Percentiles rank a stretch among this genome's conserved stretches.
phyloP scores from a whole-genome alignment of 2,329 filamentous ascomycete species.

The Orbilia oligospora region DNA sequence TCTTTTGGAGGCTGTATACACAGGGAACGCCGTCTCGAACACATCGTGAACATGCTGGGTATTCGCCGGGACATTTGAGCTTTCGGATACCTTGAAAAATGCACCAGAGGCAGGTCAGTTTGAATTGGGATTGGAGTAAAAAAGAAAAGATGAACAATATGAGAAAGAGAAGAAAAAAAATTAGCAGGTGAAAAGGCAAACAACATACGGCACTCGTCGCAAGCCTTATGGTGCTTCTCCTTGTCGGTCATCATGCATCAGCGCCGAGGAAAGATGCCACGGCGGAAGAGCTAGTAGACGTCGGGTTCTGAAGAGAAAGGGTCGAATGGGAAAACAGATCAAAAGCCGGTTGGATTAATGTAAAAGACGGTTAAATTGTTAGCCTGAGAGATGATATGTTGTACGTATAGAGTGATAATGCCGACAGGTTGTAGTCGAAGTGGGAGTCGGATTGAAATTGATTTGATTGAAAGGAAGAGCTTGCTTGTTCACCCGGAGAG shows the following conservation, averaged over 20 bases:
- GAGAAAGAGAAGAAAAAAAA: not conserved
- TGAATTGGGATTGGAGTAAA: not conserved
- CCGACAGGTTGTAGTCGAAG: not conserved
- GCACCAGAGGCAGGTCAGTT: conserved; percentile 13
- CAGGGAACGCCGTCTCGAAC: conserved; percentile 73
- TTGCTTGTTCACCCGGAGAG: conserved; percentile 22
- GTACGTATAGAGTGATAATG: not conserved
- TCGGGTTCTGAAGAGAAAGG: not conserved
- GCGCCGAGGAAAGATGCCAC: conserved; percentile 21
- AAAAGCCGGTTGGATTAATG: conserved; percentile 3
- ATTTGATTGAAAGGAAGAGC: conserved; percentile 22
- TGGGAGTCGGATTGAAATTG: conserved; percentile 9
- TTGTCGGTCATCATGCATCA: conserved; percentile 59
- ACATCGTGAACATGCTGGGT: conserved; percentile 74
- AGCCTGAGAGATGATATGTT: not conserved
- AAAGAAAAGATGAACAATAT: not conserved
- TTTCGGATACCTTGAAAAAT: conserved; percentile 72
- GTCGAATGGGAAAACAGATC: too few relatives aligned
- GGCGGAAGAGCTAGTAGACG: not conserved
- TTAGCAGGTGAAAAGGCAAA: not conserved
- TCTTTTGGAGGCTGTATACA: conserved; percentile 77
- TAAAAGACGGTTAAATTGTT: not conserved
- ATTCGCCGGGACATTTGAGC: conserved; percentile 76
- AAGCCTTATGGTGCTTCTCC: conserved; percentile 73
- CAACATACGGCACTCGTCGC: conserved; percentile 77